Evolutionary conservation across 1,139 yeast genomes (phyloP).

Genomic region (Geotrichum phurueaensis): DNA sequence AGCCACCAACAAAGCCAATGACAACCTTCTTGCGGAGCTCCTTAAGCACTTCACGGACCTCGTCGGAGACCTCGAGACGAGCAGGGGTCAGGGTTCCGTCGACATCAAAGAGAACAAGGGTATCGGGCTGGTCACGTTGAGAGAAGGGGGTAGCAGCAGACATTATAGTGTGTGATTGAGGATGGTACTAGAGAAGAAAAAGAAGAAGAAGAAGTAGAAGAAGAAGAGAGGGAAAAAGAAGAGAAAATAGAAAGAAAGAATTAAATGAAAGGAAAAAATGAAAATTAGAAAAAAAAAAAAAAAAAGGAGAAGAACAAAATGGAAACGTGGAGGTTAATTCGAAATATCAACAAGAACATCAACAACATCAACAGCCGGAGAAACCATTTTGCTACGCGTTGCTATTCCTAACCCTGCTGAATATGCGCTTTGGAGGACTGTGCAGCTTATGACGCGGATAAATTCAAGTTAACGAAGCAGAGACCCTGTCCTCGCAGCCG

Average conservation of each 20-base stretch:
- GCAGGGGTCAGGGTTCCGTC: conserved; percentile 99
- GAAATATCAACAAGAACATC: background rate
- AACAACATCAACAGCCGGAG: background rate
- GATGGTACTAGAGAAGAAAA: background rate
- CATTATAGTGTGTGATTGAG: conserved; percentile 1
- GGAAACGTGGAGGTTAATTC: conserved; percentile 11
- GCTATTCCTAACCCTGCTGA: background rate
- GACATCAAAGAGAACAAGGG: conserved; percentile 81
- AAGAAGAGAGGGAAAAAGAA: conserved; percentile 1
- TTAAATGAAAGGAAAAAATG: background rate
- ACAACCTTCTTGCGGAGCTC: conserved; percentile 85
- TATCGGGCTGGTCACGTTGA: conserved; percentile 36
- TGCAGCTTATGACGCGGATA: background rate
- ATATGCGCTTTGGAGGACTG: background rate
- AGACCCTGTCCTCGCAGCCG: background rate
- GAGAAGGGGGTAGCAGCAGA: conserved; percentile 28
- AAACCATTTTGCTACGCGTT: background rate
- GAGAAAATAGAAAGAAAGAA: background rate
- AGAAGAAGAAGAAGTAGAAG: background rate
- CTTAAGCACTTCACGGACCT: conserved; percentile 64
- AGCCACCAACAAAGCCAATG: conserved; percentile 97
- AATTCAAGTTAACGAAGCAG: background rate
- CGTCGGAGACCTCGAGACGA: conserved; percentile 72
- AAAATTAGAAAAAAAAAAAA: conserved; percentile 2
- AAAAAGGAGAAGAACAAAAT: conserved; percentile 1